Evolutionary conservation across 1,284 basidiomycete species (phyloP).

Genomic region (Leccinum huronense): DNA sequence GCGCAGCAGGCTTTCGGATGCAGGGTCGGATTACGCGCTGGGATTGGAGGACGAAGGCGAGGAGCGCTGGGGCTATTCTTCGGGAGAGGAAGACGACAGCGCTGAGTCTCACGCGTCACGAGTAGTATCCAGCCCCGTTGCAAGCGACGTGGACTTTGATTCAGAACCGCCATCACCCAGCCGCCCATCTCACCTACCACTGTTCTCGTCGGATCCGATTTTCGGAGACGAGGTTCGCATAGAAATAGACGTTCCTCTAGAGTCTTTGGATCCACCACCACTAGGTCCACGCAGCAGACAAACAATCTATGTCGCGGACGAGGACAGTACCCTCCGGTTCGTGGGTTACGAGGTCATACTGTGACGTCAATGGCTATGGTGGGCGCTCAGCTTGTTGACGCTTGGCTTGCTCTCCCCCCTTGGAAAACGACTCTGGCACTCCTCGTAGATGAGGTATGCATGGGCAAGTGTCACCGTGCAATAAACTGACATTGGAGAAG

Average conservation of each 20-base stretch:
- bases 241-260: constrained; percentile 67
- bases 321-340: constrained; percentile 88
- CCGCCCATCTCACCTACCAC: constrained; percentile 52
- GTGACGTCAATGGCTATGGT: constrained; percentile 73
- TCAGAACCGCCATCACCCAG: constrained; percentile 63
- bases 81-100: constrained; percentile 61
- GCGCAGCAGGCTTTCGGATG: constrained; percentile 54
- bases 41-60: constrained; percentile 54
- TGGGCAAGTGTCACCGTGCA: not conserved
- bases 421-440: constrained; percentile 78
- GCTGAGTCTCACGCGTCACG: constrained; percentile 33
- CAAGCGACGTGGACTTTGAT: constrained; percentile 64
- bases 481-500: constrained; percentile 22
- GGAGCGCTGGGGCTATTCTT: constrained; percentile 79
- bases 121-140: constrained; percentile 40
- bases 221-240: constrained; percentile 80
- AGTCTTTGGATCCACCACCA: constrained; percentile 61
- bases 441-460: constrained; percentile 82
- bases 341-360: constrained; percentile 80
- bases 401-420: constrained; percentile 80
- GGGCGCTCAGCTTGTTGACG: constrained; percentile 64
- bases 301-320: constrained; percentile 85
- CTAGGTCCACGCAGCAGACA: constrained; percentile 81
- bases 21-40: constrained; percentile 56
- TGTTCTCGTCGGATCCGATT: constrained; percentile 70